Evolutionary conservation across 2,329 filamentous ascomycete species (phyloP), one percentile per base, ranked within the genome.

Genomic region (Nectriaceae sp.): DNA sequence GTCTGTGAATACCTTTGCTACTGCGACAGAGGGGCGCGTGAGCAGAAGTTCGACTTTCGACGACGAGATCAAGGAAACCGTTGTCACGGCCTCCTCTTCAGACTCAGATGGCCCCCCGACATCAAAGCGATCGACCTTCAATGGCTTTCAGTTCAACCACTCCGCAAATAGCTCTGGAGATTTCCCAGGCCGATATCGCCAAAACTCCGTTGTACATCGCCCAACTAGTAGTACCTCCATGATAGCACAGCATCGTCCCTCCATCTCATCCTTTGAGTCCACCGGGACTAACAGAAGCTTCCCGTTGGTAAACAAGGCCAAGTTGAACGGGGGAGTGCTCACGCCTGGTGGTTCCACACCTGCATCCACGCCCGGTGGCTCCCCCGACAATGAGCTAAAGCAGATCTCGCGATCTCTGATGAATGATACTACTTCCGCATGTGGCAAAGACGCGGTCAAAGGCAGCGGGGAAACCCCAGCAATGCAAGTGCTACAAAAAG

Each of bases 251-350:
- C 60, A 59, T 44, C 56, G 80, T 2, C 79, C 82, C 5, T 83
- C 81, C 0, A 65, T 78, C 19, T 79, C 80, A 4, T 82, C 80
- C 0, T 73, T 83, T 49, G 78, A 79, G 39, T 85, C 82, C 0
- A 75, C 72, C 0, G 80, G 80, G 15, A 85, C 83, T 1, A 80
- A 76, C 42, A 73, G 83, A 56, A 85, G 80, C 61, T 86, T 86
- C 53, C 83, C 83, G 1, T 70, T 86, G 4, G 75, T 85, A 36
- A 80, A 77, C 56, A 80, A 74, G 57, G 60, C 74, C 15, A 77
- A 73, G 52, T 62, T 70, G 8, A 74, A 70, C 42, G 73, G 69
- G 24, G 77, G 75, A 5, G 65, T 79, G 13, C 57, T 76, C 31
- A 80, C 60, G 3, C 60, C 60, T 2, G 46, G 42, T 4, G 50